Base-by-base conservation (phyloP, 2,329 filamentous ascomycete genomes). In the Aspergillus cejpii region DNA sequence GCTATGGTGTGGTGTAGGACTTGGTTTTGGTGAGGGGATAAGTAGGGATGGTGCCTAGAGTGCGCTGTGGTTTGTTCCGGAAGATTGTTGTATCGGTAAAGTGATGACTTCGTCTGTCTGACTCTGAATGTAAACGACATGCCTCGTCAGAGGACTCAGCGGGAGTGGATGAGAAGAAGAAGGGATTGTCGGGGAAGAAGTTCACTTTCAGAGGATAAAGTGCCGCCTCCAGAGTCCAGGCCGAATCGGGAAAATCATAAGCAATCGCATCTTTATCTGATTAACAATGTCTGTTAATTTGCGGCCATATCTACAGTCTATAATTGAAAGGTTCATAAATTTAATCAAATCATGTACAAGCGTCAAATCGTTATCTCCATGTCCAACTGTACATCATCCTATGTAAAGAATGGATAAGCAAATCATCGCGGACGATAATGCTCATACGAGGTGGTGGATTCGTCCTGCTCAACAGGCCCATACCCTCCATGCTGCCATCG, bases 401-500 rank as follows among this genome's bases (percentile, higher is more conserved):
- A 15, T 33, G 19, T 27, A 45, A 24, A 40, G 31, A 27, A 45
- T 24, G 21, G 34, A 14, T 31, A 29, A 31, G 37, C 12, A 44
- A 23, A 47, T 43, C 47, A 62, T 37, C 56, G 50, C 37, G 48
- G 34, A 10, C 65, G 62, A 44, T 63, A 67, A 27, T 60, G 50
- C 7, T 67, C 64, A 44, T 68, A 67, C 11, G 65, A 66, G 3
- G 59, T 65, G 28, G 58, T 53, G 15, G 58, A 53, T 5, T 64
- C 62, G 11, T 68, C 64, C 52, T 67, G 64, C 6, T 57, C 56
- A 14, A 68, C 55, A 51, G 64, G 65, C 5, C 65, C 65, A 42
- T 68, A 68, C 6, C 65, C 64, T 28, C 58, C 53, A 2, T 58
- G 51, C 15, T 58, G 62, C 66, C 67, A 69, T 39, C 62, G 59